Conservation (phyloP, 768 basidiomycete species). For the Kondoa subrosea region DNA sequence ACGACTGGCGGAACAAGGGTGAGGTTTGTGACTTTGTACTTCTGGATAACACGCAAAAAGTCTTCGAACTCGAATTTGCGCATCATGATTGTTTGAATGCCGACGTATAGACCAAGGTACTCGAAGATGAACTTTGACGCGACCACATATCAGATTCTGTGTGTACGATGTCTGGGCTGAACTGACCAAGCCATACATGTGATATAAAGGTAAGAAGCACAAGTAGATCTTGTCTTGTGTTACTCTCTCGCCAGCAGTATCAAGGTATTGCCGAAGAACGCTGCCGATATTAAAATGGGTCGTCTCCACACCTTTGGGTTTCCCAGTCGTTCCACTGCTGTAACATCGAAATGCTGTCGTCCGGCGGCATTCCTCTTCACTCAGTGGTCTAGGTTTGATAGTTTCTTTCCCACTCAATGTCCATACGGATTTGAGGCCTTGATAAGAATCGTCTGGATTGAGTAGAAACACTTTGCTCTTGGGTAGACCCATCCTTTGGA, state of each 20-base stretch:
- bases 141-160: too few species aligned
- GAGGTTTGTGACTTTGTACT: slow-evolving; percentile 43
- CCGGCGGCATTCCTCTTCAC: slow-evolving; percentile 23
- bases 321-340: slow-evolving; percentile 53
- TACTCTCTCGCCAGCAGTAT: not conserved
- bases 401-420: slow-evolving; percentile 38
- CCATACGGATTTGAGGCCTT: slow-evolving; percentile 36
- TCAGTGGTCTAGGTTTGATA: slow-evolving; percentile 43
- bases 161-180: too few species aligned
- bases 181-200: slow-evolving; percentile 1
- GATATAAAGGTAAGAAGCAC: slow-evolving; percentile 22
- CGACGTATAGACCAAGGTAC: not conserved
- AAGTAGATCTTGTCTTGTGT: slow-evolving; percentile 18
- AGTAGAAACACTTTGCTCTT: slow-evolving; percentile 29
- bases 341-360: slow-evolving; percentile 21
- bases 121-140: not conserved
- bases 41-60: slow-evolving; percentile 51
- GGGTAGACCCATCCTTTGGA: slow-evolving; percentile 28
- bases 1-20: slow-evolving; percentile 59
- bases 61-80: slow-evolving; percentile 52
- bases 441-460: slow-evolving; percentile 27
- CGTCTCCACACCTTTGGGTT: slow-evolving; percentile 53
- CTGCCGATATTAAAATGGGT: slow-evolving; percentile 25
- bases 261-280: not conserved
- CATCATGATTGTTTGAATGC: slow-evolving; percentile 39